Evolutionary conservation across 148 eudicot genomes (phyloP).

Genomic region (Chenopodium album): DNA sequence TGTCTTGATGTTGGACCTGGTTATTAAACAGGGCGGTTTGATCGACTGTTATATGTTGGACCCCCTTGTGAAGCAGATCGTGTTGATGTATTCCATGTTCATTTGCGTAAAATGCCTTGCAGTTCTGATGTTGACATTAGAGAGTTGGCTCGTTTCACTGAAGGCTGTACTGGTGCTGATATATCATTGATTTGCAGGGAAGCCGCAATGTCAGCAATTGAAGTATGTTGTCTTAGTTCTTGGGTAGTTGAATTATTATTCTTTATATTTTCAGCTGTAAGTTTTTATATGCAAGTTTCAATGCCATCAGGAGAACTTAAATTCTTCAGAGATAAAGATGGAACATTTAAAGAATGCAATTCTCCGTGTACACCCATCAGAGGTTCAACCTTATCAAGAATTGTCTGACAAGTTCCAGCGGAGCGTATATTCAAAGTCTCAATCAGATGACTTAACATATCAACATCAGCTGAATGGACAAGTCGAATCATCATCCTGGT

Average conservation of each 20-base stretch:
- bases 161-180: slow-evolving; percentile 94
- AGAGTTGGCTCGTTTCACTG: slow-evolving; percentile 63
- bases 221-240: slow-evolving; percentile 41
- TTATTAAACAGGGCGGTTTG: slow-evolving; percentile 75
- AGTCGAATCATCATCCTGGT: slow-evolving; percentile 43
- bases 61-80: slow-evolving; percentile 80
- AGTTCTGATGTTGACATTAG: slow-evolving; percentile 54
- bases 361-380: slow-evolving; percentile 61
- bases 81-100: slow-evolving; percentile 68
- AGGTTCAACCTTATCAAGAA: slow-evolving; percentile 56
- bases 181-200: slow-evolving; percentile 72
- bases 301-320: slow-evolving; percentile 55
- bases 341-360: slow-evolving; percentile 67
- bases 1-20: slow-evolving; percentile 4
- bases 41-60: slow-evolving; percentile 78
- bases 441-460: slow-evolving; percentile 30
- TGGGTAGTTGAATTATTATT: not conserved
- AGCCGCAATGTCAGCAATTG: slow-evolving; percentile 77
- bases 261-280: not conserved
- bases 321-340: slow-evolving; percentile 70
- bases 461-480: slow-evolving; percentile 36
- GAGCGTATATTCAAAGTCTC: slow-evolving; percentile 46
- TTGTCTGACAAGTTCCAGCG: slow-evolving; percentile 70
- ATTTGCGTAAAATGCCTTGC: slow-evolving; percentile 68
- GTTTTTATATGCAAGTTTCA: slow-evolving; percentile 5